Conservation (phyloP, 1,139 yeast species). For the Candida dubliniensis region DNA sequence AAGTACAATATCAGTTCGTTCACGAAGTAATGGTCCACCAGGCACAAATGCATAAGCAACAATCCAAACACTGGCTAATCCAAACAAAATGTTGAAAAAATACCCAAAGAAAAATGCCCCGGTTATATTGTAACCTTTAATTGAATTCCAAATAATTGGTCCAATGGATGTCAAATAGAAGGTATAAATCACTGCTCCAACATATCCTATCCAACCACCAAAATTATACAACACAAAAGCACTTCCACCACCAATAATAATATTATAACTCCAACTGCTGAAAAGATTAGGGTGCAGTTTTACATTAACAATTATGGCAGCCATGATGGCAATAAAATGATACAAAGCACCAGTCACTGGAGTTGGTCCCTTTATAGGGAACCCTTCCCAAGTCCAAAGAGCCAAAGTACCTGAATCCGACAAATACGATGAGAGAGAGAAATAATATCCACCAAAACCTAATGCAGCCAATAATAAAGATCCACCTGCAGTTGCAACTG, state of each 20-base stretch:
- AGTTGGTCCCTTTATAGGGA: constrained; percentile 80
- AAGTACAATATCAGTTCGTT: constrained; percentile 77
- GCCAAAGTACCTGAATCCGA: constrained; percentile 84
- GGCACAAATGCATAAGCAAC: constrained; percentile 99
- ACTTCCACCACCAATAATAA: constrained; percentile 50
- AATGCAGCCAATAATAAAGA: constrained; percentile 52
- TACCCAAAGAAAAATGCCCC: constrained; percentile 58
- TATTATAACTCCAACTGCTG: constrained; percentile 26
- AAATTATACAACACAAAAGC: constrained; percentile 49
- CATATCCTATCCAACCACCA: constrained; percentile 79
- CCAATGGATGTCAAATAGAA: constrained; percentile 61
- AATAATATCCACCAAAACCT: constrained; percentile 79
- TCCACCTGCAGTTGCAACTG: constrained; percentile 27
- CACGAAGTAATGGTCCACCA: constrained; percentile 83
- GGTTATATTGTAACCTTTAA: constrained; percentile 61
- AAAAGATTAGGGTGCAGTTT: constrained; percentile 26
- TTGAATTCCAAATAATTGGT: constrained; percentile 62
- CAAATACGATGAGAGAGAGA: constrained; percentile 70
- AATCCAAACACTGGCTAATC: constrained; percentile 89
- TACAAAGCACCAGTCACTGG: constrained; percentile 86
- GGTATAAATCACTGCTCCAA: constrained; percentile 70
- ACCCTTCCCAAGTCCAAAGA: constrained; percentile 95
- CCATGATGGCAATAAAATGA: constrained; percentile 57
- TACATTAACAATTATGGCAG: constrained; percentile 48
- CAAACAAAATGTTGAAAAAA: constrained; percentile 53